Conservation (phyloP, 495 filamentous ascomycete genomes). For the Glutinoglossum americanum region DNA sequence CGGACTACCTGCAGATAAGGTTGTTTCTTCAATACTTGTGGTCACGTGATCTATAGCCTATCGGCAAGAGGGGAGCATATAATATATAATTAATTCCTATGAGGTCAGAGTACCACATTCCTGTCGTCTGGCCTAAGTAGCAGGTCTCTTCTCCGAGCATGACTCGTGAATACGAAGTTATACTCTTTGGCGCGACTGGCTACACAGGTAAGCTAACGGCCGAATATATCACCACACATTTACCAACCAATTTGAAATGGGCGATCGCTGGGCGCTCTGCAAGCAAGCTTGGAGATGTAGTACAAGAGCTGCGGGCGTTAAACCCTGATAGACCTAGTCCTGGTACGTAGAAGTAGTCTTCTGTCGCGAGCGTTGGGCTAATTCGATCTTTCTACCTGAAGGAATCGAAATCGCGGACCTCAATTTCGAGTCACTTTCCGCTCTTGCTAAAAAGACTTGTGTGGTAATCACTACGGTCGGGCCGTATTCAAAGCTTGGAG, state of each 20-base stretch:
- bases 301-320: conserved; percentile 37
- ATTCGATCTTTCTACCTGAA: conserved; percentile 9
- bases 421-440: conserved; percentile 36
- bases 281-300: conserved; percentile 45
- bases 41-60: background rate
- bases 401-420: conserved; percentile 43
- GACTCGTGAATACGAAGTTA: conserved; percentile 51
- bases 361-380: conserved; percentile 9
- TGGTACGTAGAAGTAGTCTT: conserved; percentile 21
- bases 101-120: background rate
- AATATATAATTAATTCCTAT: too few species aligned
- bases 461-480: conserved; percentile 70
- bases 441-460: conserved; percentile 50
- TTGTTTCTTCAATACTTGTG: background rate
- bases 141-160: background rate
- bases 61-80: too few species aligned
- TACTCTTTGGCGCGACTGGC: conserved; percentile 67
- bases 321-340: conserved; percentile 52
- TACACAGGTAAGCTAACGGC: conserved; percentile 68
- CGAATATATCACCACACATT: conserved; percentile 49
- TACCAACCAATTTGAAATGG: conserved; percentile 73
- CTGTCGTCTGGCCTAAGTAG: background rate
- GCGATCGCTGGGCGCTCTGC: conserved; percentile 67
- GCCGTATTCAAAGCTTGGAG: conserved; percentile 60
- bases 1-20: too few species aligned